Conservation (phyloP, 768 basidiomycete genomes). For the Amanita exitialis region DNA sequence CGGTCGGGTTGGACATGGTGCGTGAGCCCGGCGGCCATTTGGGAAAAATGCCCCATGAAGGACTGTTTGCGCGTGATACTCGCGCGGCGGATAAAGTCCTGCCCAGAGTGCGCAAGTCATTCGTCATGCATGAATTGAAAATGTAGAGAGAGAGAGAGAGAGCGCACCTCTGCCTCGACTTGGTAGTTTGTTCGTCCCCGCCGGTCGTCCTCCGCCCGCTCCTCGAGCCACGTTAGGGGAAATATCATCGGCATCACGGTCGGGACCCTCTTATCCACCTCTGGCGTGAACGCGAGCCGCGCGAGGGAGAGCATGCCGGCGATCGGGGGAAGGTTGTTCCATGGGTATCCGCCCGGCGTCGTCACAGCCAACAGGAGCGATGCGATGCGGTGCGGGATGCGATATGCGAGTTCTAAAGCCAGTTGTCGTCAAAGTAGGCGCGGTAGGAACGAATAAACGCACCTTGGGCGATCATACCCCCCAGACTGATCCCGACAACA, state of each 20-base stretch:
- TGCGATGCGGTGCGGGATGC: conserved; percentile 55
- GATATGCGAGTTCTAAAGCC: conserved; percentile 66
- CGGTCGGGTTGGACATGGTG: conserved; percentile 45
- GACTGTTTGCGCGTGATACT: conserved; percentile 47
- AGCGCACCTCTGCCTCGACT: conserved; percentile 45
- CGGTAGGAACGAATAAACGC: conserved; percentile 5
- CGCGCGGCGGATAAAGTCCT: conserved; percentile 40
- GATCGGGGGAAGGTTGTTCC: conserved; percentile 55
- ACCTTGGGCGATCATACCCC: conserved; percentile 84
- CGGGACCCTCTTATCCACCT: conserved; percentile 37
- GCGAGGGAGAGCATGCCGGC: conserved; percentile 25
- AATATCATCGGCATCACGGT: conserved; percentile 50
- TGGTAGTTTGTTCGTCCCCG: conserved; percentile 56
- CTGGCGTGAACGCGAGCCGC: conserved; percentile 29
- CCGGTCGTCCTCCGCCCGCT: conserved; percentile 39
- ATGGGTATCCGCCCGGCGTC: conserved; percentile 48
- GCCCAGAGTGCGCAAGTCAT: too few species aligned
- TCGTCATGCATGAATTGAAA: too few species aligned
- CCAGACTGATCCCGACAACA: conserved; percentile 66
- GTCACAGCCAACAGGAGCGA: conserved; percentile 65
- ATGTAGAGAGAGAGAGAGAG: too few species aligned
- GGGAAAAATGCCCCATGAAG: conserved; percentile 54
- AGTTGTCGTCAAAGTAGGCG: too few species aligned
- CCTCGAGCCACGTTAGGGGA: conserved; percentile 50
- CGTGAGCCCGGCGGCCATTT: conserved; percentile 59